Percentiles rank a stretch among this genome's conserved stretches.
Evolutionary conservation across 495 filamentous ascomycete genomes (phyloP).

Genomic region (Bombardia bombarda): DNA sequence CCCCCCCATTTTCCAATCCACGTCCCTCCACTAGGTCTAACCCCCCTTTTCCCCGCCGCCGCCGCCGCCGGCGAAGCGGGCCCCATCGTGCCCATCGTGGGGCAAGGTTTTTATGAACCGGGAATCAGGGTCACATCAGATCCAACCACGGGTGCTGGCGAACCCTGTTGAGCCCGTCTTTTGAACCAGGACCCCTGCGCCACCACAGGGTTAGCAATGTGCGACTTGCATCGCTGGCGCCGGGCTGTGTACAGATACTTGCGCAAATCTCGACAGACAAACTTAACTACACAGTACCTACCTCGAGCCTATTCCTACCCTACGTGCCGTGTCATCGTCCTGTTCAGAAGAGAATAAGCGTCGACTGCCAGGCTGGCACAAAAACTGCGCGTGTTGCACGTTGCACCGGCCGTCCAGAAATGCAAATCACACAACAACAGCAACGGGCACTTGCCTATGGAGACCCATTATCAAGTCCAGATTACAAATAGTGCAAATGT

Average conservation of each 20-base stretch:
- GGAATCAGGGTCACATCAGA: slow-evolving; percentile 28
- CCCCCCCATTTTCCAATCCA: slow-evolving; percentile 4
- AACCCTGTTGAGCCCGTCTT: slow-evolving; percentile 11
- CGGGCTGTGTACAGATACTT: slow-evolving; percentile 1
- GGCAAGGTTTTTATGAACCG: slow-evolving; percentile 16
- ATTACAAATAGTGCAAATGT: no score
- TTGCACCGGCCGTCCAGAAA: no score
- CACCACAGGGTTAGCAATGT: neutral
- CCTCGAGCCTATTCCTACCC: no score
- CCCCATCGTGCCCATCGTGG: slow-evolving; percentile 10
- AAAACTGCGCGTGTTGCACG: no score
- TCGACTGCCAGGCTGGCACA: no score
- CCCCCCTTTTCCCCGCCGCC: slow-evolving; percentile 13
- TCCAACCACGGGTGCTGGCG: slow-evolving; percentile 24
- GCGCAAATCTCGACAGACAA: no score
- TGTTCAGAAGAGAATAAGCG: no score
- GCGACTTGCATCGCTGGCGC: neutral
- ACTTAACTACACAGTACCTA: no score
- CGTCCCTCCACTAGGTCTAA: slow-evolving; percentile 16
- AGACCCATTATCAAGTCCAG: no score
- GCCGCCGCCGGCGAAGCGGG: neutral
- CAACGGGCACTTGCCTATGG: no score
- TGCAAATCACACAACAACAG: no score
- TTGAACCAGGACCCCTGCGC: slow-evolving; percentile 15
- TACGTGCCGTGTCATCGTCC: slow-evolving; percentile 3